Evolutionary conservation across 164 flowering plant genomes (phyloP).

Genomic region (Brasenia schreberi): DNA sequence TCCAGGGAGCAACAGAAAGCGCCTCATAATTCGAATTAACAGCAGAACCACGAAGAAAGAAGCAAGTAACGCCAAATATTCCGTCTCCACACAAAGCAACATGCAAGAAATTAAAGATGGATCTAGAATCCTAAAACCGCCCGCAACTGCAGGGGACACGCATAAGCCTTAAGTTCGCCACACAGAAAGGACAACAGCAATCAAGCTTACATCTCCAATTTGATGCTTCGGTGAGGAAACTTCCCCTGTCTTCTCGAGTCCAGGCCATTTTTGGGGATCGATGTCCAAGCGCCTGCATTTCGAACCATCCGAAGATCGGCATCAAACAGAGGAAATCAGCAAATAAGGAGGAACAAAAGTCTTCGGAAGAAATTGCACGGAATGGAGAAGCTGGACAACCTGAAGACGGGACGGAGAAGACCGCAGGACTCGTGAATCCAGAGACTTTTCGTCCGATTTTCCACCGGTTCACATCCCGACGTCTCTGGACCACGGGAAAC

Average conservation of each 20-base stretch:
- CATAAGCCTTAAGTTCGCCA: too few species aligned
- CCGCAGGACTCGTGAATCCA: slow-evolving; percentile 65
- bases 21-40: too few species aligned
- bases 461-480: neutral
- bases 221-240: slow-evolving; percentile 44
- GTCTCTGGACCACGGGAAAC: slow-evolving; percentile 3
- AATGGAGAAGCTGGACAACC: slow-evolving; percentile 11
- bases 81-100: too few species aligned
- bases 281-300: slow-evolving; percentile 46
- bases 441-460: slow-evolving; percentile 9
- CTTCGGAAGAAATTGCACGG: too few species aligned
- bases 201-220: slow-evolving; percentile 57
- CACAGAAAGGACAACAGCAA: too few species aligned
- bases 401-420: slow-evolving; percentile 82
- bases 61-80: too few species aligned
- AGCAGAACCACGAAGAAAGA: too few species aligned
- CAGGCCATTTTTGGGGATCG: slow-evolving; percentile 56
- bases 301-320: neutral
- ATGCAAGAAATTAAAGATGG: too few species aligned
- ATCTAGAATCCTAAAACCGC: too few species aligned
- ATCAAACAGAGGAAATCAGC: neutral
- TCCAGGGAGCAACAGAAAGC: too few species aligned
- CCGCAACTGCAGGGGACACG: too few species aligned
- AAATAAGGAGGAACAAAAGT: neutral
- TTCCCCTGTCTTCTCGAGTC: slow-evolving; percentile 74